Conservation (phyloP, 805 yeast genomes). For the Myxozyma neotropica region DNA sequence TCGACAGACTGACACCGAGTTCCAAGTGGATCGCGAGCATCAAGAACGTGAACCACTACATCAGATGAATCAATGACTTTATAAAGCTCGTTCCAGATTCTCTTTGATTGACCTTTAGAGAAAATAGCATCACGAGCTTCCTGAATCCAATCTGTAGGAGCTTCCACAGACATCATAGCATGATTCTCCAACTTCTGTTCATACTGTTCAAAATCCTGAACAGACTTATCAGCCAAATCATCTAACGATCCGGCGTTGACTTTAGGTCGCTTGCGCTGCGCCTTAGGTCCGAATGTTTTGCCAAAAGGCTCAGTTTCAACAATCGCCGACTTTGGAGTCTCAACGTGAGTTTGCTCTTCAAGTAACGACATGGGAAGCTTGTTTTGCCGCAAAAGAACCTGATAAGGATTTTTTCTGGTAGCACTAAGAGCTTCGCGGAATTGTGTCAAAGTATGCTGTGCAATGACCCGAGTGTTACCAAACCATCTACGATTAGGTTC, state of each 20-base stretch:
- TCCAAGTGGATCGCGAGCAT: conserved; percentile 97
- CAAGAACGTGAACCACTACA: conserved; percentile 93
- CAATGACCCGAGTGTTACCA: conserved; percentile 94
- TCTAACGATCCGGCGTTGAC: conserved; percentile 74
- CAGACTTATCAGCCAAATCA: conserved; percentile 68
- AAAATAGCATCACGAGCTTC: conserved; percentile 95
- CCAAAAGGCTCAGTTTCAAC: conserved; percentile 85
- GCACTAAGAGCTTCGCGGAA: conserved; percentile 93
- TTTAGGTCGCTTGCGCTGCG: conserved; percentile 83
- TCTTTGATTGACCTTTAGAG: conserved; percentile 95
- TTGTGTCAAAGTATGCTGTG: conserved; percentile 93
- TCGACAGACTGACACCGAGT: conserved; percentile 93
- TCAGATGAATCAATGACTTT: conserved; percentile 97
- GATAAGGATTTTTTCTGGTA: conserved; percentile 77
- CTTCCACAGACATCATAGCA: conserved; percentile 57
- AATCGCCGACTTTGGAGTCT: conserved; percentile 76
- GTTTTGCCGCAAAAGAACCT: conserved; percentile 83
- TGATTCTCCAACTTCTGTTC: conserved; percentile 70
- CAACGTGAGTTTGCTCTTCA: conserved; percentile 71
- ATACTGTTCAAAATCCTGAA: conserved; percentile 57
- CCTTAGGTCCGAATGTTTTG: conserved; percentile 89
- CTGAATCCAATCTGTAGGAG: conserved; percentile 81
- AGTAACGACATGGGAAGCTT: conserved; percentile 93
- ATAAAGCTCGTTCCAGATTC: conserved; percentile 97
- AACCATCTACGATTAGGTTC: conserved; percentile 98